phyloP scores from a whole-genome alignment of 2,329 filamentous ascomycete genomes.

The Shiraia bambusicola region DNA sequence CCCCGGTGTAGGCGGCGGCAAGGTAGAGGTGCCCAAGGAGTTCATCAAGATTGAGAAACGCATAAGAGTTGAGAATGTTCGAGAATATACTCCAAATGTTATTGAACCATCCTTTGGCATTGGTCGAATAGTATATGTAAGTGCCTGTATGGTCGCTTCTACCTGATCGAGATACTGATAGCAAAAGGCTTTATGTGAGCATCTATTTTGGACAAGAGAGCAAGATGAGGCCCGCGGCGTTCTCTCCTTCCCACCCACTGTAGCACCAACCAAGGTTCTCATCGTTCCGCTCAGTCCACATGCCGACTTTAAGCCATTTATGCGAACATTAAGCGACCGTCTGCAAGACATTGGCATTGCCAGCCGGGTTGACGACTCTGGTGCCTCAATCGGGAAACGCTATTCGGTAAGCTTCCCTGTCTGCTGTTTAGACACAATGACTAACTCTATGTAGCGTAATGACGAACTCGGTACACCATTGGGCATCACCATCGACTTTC shows the following conservation, averaged over 20 bases:
- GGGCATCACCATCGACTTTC: conserved; percentile 93
- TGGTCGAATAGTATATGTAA: conserved; percentile 81
- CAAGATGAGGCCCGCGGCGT: conserved; percentile 81
- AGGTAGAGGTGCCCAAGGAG: conserved; percentile 77
- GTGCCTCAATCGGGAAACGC: conserved; percentile 89
- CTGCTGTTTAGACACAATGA: background rate
- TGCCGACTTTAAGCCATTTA: conserved; percentile 74
- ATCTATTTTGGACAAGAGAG: conserved; percentile 89
- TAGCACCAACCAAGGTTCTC: conserved; percentile 94
- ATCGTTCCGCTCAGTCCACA: conserved; percentile 86
- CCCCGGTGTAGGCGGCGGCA: conserved; percentile 64
- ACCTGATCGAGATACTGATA: conserved; percentile 36
- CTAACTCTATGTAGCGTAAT: conserved; percentile 60
- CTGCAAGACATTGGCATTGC: conserved; percentile 77
- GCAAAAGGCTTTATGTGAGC: conserved; percentile 83
- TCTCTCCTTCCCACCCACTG: conserved; percentile 70
- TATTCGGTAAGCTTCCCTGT: conserved; percentile 51
- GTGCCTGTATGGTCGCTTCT: conserved; percentile 4
- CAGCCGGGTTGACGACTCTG: conserved; percentile 85
- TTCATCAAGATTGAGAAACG: conserved; percentile 81
- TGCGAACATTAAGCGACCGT: conserved; percentile 70
- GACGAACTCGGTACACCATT: conserved; percentile 94
- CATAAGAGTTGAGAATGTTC: conserved; percentile 76
- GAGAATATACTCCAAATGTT: conserved; percentile 93
- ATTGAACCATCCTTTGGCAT: conserved; percentile 98